Percentiles rank a stretch among this genome's conserved stretches.
These are phyloP conservation scores for Aristolochia contorta DNA, from an alignment of 164 flowering plant genomes.

Conservation along the genomic window DNA sequence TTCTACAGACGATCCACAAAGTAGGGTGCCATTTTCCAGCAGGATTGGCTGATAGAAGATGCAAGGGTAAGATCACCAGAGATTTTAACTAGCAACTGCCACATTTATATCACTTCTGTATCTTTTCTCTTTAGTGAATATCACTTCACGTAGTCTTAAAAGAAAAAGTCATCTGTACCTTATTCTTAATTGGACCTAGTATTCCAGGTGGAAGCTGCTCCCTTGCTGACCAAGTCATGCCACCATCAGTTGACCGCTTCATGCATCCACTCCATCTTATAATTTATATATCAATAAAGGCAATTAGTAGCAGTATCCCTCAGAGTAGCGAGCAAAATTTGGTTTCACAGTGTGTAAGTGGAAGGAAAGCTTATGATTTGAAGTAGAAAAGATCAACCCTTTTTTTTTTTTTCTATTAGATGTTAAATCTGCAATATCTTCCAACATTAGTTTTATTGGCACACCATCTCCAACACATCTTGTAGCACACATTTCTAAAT, in stretches of 20 bases:
- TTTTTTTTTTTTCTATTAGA: no score
- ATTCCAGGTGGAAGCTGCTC: constrained; percentile 97
- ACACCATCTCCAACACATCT: no score
- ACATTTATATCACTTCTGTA: neutral
- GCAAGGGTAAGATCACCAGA: neutral
- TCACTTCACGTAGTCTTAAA: no score
- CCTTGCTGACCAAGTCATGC: constrained; percentile 73
- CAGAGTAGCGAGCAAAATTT: neutral
- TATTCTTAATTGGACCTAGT: constrained; percentile 84
- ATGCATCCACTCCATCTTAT: constrained; percentile 90
- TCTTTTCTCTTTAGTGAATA: neutral
- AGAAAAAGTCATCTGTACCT: constrained; percentile 29
- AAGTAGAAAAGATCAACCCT: no score
- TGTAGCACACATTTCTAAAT: no score
- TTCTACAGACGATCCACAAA: constrained; percentile 93
- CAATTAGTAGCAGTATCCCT: no score
- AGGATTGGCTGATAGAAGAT: constrained; percentile 57
- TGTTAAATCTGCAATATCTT: no score
- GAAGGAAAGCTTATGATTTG: neutral
- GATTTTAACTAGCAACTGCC: neutral
- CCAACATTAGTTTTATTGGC: no score
- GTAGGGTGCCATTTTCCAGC: constrained; percentile 61
- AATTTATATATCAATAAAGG: neutral
- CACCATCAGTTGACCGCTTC: constrained; percentile 78
- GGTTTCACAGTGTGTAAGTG: neutral